phyloP scores from a whole-genome alignment of 2,329 filamentous ascomycete species.

The Microdochium paspali region DNA sequence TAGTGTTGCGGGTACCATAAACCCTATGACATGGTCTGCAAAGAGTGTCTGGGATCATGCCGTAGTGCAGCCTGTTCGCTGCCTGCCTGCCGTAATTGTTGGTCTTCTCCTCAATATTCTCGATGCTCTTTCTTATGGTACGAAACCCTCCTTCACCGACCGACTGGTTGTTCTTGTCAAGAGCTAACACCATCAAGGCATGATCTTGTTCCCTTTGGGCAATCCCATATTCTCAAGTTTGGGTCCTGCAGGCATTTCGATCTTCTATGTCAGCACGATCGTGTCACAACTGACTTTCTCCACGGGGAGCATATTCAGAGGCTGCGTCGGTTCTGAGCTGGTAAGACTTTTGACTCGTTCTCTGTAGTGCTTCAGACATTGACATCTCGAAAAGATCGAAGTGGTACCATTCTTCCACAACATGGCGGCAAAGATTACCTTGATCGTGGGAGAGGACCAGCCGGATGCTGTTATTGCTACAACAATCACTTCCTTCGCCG shows the following conservation, averaged over 20 bases:
- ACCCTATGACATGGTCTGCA: constrained; percentile 65
- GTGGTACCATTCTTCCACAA: constrained; percentile 98
- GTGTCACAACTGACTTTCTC: constrained; percentile 89
- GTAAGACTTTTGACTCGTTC: constrained; percentile 26
- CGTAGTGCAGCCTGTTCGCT: constrained; percentile 58
- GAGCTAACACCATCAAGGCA: constrained; percentile 37
- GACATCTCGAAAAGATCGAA: constrained; percentile 59
- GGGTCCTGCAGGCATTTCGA: constrained; percentile 89
- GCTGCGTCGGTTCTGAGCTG: constrained; percentile 90
- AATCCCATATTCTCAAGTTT: constrained; percentile 76
- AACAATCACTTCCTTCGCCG: constrained; percentile 81
- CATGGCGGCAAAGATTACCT: constrained; percentile 86
- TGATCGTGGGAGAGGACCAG: constrained; percentile 67
- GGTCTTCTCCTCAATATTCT: constrained; percentile 86
- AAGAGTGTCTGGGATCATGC: constrained; percentile 53
- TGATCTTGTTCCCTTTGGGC: constrained; percentile 91
- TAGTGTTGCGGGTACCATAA: constrained; percentile 25
- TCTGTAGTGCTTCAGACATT: constrained; percentile 2
- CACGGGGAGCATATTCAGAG: constrained; percentile 75
- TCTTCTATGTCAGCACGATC: constrained; percentile 98
- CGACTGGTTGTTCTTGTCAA: background rate
- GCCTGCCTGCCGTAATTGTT: constrained; percentile 78
- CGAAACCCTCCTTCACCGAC: constrained; percentile 13
- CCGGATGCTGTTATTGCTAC: constrained; percentile 85
- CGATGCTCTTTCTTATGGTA: constrained; percentile 88